phyloP scores from a whole-genome alignment of 805 yeast genomes.

The Yarrowia yakushimensis region DNA sequence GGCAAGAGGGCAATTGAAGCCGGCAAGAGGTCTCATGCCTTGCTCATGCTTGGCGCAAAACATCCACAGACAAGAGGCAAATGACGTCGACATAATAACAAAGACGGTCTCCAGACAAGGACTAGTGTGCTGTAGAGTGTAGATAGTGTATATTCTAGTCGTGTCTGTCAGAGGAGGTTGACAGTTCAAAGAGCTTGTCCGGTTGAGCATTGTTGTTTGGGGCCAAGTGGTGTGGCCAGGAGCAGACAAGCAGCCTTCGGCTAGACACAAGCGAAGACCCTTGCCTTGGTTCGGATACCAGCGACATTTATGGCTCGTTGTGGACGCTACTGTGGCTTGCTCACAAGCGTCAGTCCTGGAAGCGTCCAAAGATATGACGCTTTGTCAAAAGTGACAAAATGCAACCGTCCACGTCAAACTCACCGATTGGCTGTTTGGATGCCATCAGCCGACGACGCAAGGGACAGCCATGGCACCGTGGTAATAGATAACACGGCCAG shows the following conservation, averaged over 20 bases:
- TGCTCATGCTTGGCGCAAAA: background rate
- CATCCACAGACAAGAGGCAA: background rate
- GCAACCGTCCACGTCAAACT: background rate
- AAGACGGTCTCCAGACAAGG: background rate
- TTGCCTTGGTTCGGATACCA: background rate
- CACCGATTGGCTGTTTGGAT: background rate
- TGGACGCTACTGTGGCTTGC: background rate
- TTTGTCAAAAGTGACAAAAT: background rate
- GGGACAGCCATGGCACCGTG: conserved; percentile 11
- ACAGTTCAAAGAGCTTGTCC: background rate
- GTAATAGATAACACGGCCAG: background rate
- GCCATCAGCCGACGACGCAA: conserved; percentile 19
- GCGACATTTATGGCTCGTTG: background rate
- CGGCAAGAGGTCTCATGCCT: background rate
- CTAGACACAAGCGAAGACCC: background rate
- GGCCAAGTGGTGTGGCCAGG: background rate
- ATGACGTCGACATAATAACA: background rate
- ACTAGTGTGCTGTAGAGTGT: conserved; percentile 7
- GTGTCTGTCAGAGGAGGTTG: background rate
- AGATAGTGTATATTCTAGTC: conserved; percentile 19
- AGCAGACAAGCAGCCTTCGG: background rate
- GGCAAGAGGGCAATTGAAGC: background rate
- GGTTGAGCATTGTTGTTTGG: background rate
- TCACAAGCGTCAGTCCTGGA: background rate
- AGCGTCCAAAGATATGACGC: too few relatives aligned